Evolutionary conservation across 2,329 filamentous ascomycete genomes (phyloP).

Genomic region (Penicillium griseofulvum): DNA sequence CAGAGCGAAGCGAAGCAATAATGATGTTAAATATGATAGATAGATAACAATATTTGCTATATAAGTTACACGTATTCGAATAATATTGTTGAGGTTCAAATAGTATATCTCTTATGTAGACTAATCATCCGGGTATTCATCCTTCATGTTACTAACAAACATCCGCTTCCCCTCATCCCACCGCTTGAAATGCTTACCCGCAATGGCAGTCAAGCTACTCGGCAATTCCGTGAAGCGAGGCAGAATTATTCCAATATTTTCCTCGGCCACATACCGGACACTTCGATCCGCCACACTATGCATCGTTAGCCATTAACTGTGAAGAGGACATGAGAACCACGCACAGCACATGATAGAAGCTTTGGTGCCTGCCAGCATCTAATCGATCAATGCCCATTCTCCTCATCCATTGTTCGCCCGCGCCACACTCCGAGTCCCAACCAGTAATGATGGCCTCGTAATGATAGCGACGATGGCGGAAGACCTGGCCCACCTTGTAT

Average conservation of each 20-base stretch:
- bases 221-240: slow-evolving; percentile 53
- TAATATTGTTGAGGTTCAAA: too few relatives aligned
- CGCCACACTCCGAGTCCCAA: slow-evolving; percentile 68
- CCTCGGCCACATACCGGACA: slow-evolving; percentile 73
- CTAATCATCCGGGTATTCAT: slow-evolving; percentile 84
- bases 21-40: too few relatives aligned
- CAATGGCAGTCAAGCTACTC: slow-evolving; percentile 58
- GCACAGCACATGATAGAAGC: slow-evolving; percentile 85
- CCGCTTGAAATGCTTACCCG: slow-evolving; percentile 83
- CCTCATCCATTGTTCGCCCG: slow-evolving; percentile 61
- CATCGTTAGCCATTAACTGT: slow-evolving; percentile 19
- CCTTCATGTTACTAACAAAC: slow-evolving; percentile 80
- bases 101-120: background rate
- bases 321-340: slow-evolving; percentile 39
- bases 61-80: too few relatives aligned
- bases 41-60: too few relatives aligned
- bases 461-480: slow-evolving; percentile 74
- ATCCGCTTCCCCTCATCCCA: slow-evolving; percentile 65
- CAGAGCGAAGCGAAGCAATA: too few relatives aligned
- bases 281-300: slow-evolving; percentile 64
- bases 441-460: slow-evolving; percentile 82
- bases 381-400: slow-evolving; percentile 62
- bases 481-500: slow-evolving; percentile 77
- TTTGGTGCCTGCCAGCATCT: slow-evolving; percentile 61
- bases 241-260: slow-evolving; percentile 69